Evolutionary conservation across 2,329 filamentous ascomycete species (phyloP).

Genomic region (Bipolaris victoriae): DNA sequence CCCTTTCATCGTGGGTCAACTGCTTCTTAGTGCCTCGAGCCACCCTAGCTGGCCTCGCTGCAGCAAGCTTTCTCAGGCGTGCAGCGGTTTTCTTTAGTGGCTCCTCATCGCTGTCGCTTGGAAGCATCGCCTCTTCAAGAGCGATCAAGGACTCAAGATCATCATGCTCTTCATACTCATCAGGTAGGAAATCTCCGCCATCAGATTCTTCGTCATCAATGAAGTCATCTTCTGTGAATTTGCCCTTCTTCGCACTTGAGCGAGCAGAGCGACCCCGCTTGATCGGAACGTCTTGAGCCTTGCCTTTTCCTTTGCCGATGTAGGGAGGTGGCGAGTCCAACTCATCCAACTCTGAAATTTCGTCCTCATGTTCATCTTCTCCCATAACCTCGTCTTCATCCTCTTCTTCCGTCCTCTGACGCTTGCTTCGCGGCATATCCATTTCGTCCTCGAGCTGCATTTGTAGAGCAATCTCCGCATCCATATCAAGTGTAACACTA

Average conservation of each 20-base stretch:
- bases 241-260: constrained; percentile 25
- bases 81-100: constrained; percentile 31
- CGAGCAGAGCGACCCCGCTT: constrained; percentile 29
- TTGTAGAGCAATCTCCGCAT: constrained; percentile 61
- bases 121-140: constrained; percentile 23
- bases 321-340: constrained; percentile 16
- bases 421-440: constrained; percentile 51
- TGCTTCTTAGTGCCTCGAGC: constrained; percentile 34
- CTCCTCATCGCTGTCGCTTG: constrained; percentile 38
- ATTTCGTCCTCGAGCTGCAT: constrained; percentile 63
- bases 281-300: constrained; percentile 17
- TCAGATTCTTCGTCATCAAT: constrained; percentile 32
- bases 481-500: constrained; percentile 47
- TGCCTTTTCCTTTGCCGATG: constrained; percentile 35
- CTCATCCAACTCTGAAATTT: constrained; percentile 11
- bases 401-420: constrained; percentile 37
- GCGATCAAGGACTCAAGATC: constrained; percentile 31
- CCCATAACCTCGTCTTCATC: constrained; percentile 45
- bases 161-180: constrained; percentile 33
- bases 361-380: constrained; percentile 17
- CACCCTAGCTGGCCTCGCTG: constrained; percentile 17
- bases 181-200: constrained; percentile 37
- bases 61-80: constrained; percentile 22
- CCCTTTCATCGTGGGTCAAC: constrained; percentile 31
- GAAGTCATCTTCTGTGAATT: constrained; percentile 25